phyloP scores from a whole-genome alignment of 148 eudicot genomes.

The Diospyros lotus region DNA sequence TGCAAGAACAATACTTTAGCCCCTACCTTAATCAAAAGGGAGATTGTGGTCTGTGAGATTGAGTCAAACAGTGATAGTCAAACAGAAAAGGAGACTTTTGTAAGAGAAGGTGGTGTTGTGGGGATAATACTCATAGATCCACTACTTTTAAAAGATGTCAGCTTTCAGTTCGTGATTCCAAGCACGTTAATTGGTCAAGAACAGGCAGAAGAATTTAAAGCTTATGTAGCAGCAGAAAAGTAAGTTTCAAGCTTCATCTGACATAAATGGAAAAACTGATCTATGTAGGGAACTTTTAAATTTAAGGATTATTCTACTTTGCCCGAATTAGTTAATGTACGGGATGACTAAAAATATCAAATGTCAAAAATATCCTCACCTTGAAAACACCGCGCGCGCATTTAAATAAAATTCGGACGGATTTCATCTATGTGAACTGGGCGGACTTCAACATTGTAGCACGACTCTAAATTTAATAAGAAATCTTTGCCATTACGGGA shows the following conservation, averaged over 20 bases:
- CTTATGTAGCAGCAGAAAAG: conserved; percentile 32
- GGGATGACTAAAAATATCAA: no score
- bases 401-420: no score
- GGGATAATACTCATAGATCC: conserved; percentile 40
- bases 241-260: conserved; percentile 7
- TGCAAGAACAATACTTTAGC: conserved; percentile 35
- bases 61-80: conserved; percentile 15
- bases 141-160: conserved; percentile 8
- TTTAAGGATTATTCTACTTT: no score
- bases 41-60: conserved; percentile 31
- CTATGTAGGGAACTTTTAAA: not conserved
- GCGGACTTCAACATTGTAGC: no score
- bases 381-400: no score
- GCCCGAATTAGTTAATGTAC: no score
- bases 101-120: conserved; percentile 28
- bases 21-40: conserved; percentile 28
- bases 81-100: conserved; percentile 13
- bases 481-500: conserved; percentile 16
- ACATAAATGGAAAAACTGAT: not conserved
- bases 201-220: conserved; percentile 29
- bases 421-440: no score
- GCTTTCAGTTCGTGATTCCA: conserved; percentile 21
- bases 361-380: no score
- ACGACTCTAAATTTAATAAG: not conserved
- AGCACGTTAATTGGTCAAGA: conserved; percentile 17